Evolutionary conservation across 2,329 filamentous ascomycete genomes (phyloP), one percentile per base, ranked within the genome.

Genomic region (Tolypocladium paradoxum): DNA sequence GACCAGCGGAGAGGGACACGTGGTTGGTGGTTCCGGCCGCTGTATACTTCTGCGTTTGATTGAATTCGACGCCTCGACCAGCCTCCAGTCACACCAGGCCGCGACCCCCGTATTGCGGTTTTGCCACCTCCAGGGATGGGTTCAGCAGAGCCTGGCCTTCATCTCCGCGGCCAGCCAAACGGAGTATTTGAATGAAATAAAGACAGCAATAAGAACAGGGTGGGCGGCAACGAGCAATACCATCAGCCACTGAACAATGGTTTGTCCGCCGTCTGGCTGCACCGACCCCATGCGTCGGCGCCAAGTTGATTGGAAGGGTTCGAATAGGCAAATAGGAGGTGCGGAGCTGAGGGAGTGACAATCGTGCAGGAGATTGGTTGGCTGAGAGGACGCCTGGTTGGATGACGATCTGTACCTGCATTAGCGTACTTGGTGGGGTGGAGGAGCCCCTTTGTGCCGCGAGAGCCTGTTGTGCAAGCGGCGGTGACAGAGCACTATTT

Each of bases 401-500:
- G 55, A 53, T 53, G 54, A 52, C 49, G 46, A 57, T 56, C 56
- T 55, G 60, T 60, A 58, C 58, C 58, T 60, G 58, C 58, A 57
- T 56, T 58, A 60, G 58, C 54, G 55, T 50, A 27, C n/a, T n/a
- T n/a, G n/a, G n/a, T n/a, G n/a, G 22, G 35, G 33, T 29, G 37
- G 51, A 35, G 29, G 22, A n/a, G 20, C 16, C 14, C 12, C 9
- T 18, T 45, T 9, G 22, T 11, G 5, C 24, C 40, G 5, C 12
- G 34, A 4, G 34, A 14, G 34, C 14, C 2, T 18, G 34, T 16
- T 35, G 34, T 35, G 34, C 34, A 35, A 14, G 20, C 9, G 2
- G 22, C 22, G 12, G 5, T 16, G 9, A 20, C 4, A 11, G 11
- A 6, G 36, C 3, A 12, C 37, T 9, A 12, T n/a, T n/a, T n/a